Conservation (phyloP, 1,139 yeast genomes). For the Geotrichum candidum region DNA sequence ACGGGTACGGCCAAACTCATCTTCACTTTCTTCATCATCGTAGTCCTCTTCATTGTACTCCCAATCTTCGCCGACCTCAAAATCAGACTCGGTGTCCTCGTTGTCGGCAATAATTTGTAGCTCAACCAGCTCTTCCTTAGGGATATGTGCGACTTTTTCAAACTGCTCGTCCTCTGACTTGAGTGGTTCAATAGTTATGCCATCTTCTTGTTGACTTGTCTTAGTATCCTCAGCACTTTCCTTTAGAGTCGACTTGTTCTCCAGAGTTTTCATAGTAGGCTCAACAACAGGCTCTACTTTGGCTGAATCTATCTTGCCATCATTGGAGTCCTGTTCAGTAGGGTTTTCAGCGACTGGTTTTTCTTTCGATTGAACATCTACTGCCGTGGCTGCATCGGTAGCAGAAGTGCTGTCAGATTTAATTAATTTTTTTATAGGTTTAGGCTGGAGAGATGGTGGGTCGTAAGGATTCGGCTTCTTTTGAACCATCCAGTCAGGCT, state of each 20-base stretch:
- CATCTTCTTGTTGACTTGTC: background rate
- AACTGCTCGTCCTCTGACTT: background rate
- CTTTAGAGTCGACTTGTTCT: background rate
- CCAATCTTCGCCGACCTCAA: constrained; percentile 33
- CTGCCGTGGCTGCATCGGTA: background rate
- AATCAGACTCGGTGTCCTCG: constrained; percentile 40
- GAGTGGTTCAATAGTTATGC: background rate
- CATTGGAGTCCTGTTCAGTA: background rate
- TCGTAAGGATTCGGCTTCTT: constrained; percentile 13
- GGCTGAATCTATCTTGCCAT: background rate
- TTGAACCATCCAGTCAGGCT: constrained; percentile 17
- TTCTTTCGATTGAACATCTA: background rate
- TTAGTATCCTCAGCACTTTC: background rate
- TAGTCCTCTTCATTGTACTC: constrained; percentile 32
- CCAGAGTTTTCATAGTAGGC: background rate
- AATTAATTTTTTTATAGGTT: background rate
- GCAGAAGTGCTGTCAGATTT: background rate
- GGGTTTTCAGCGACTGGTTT: background rate
- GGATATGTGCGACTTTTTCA: background rate
- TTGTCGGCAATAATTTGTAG: constrained; percentile 52
- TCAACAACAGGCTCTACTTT: background rate
- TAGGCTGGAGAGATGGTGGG: constrained; percentile 5
- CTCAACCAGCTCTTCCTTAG: constrained; percentile 41
- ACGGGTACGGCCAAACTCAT: constrained; percentile 37
- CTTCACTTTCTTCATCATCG: constrained; percentile 36